Base-by-base conservation (phyloP, 805 yeast genomes). In the Candida qinlingensis region DNA sequence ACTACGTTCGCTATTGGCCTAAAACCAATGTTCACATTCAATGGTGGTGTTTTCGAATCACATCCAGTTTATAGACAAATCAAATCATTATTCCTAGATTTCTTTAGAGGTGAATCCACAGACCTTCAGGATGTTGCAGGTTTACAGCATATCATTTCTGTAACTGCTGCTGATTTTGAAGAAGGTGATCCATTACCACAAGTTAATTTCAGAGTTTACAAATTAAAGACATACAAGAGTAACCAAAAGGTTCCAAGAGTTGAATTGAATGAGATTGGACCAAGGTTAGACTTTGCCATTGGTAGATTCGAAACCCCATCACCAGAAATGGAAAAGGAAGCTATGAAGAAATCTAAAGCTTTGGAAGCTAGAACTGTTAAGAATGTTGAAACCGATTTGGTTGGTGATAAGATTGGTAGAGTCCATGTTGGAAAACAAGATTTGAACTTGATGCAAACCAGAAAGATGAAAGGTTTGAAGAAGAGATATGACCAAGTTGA, bases 381-480 rank as follows among this genome's bases (percentile, higher is more conserved):
- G 88, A 94, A 94, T 64, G 83, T 94, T 46, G 84, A 84, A 54
- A 79, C 83, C 41, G 98, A 94, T 66, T 61, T 75, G 48, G 79
- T 94, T 87, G 99, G 99, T 72, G 99, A 94, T 68, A 89, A 92
- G 80, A 77, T 94, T 53, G 99, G 97, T 60, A 87, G 92, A 71
- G 82, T 94, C 61, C 99, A 94, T 66, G 86, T 94, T 69, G 97
- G 97, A 70, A 83, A 83, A 67, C 99, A 94, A 75, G 98, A 94
- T 67, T 75, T 94, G 67, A 76, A 79, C 64, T 84, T 84, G 67
- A 69, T 94, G 65, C 99, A 94, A 72, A 92, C 99, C 6, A 82
- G 99, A 72, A 94, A 94, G 81, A 89, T 94, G 97, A 94, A 94
- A 77, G 99, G 99, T 67, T 76, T 94, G 64, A 94, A 94, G 73